Evolutionary conservation across 495 filamentous ascomycete species (phyloP), one percentile per base, ranked within the genome.

Genomic region (Ascobolus immersus): DNA sequence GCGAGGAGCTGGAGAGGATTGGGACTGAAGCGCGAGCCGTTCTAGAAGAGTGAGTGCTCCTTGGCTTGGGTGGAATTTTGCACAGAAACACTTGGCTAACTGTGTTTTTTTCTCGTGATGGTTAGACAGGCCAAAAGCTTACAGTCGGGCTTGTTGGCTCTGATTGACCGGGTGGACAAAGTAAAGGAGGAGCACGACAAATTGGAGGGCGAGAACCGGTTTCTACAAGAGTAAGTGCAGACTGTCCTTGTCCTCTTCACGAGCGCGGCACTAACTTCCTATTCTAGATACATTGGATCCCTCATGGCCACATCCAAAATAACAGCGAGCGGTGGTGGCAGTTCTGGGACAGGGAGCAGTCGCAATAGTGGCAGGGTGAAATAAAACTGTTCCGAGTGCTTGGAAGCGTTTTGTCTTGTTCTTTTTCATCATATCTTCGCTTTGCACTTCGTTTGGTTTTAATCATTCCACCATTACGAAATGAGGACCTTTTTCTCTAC

Each of bases 121-220:
- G 5, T 29, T 40, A 93, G 82, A 50, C 81, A 90, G 55, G 81
- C 86, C 31, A 73, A 74, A 52, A 65, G 65, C 31, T 62, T 94
- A 32, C 86, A 96, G 52, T 72, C 77, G 31, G 82, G 77, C 32
- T 65, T 96, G 19, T 59, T 84, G 28, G 79, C 72, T 32, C 67
- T 94, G 12, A 77, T 91, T 37, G 77, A 91, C 50, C 70, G 78
- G 22, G 84, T 94, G 48, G 86, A 94, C 44, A 73, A 70, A n/a
- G 82, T 94, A 33, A 76, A 77, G 52, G 70, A 73, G 36, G 82
- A 93, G 50, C 79, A 93, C 48, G 74, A 92, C 53, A 90, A 90
- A 53, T 63, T 96, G 19, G 82, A 94, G 51, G 77, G 62, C 43
- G 74, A 91, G 46, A 96, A 96, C 60, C 78, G 73, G 45, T 91